Percentiles rank a stretch among this genome's conserved stretches.
These are phyloP conservation scores for Paramyrothecium sp. DNA, from an alignment of 2,329 filamentous ascomycete genomes.

Conservation along the genomic window DNA sequence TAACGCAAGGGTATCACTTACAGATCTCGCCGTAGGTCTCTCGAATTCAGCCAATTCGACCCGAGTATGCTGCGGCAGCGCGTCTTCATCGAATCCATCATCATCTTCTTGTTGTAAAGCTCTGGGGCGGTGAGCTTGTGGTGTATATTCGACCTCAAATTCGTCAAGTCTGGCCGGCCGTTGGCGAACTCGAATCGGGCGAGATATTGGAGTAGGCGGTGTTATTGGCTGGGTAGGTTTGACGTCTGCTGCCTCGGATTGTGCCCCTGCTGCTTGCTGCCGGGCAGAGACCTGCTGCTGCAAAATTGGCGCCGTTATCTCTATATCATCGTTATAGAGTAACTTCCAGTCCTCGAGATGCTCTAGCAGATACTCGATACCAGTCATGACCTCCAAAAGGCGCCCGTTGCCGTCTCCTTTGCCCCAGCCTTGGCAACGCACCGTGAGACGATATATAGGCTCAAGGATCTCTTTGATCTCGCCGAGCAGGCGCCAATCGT, in stretches of 20 bases:
- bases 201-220: background rate
- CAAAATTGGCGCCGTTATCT: conserved; percentile 4
- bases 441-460: conserved; percentile 6
- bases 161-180: background rate
- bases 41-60: conserved; percentile 5
- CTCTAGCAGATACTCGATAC: conserved; percentile 6
- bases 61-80: conserved; percentile 6
- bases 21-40: conserved; percentile 3
- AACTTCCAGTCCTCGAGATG: conserved; percentile 8
- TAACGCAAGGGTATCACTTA: conserved; percentile 1
- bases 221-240: too few relatives aligned
- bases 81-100: conserved; percentile 7
- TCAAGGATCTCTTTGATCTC: conserved; percentile 3
- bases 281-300: conserved; percentile 1
- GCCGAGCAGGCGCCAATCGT: conserved; percentile 6
- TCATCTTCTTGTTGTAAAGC: too few relatives aligned
- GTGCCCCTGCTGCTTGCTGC: background rate
- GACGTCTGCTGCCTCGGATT: too few relatives aligned
- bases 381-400: conserved; percentile 9
- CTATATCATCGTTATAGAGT: conserved; percentile 2
- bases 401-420: conserved; percentile 2
- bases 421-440: conserved; percentile 6
- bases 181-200: background rate
- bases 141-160: background rate
- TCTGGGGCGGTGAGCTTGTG: background rate